These are phyloP conservation scores for Colletotrichum sp. DNA, from an alignment of 2,329 filamentous ascomycete genomes.

Conservation along the genomic window DNA sequence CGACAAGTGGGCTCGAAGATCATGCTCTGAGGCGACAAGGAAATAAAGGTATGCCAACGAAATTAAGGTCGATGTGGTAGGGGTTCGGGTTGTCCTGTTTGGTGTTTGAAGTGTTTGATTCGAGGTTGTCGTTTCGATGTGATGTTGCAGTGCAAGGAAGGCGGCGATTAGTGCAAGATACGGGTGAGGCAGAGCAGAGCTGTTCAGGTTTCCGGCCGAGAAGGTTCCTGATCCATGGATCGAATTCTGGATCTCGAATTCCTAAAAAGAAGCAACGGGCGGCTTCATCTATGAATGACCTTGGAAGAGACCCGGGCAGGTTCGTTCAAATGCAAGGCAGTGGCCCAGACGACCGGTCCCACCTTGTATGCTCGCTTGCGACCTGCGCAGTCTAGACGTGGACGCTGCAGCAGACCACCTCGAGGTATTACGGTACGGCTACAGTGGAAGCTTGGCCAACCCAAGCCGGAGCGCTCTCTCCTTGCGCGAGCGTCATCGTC, in stretches of 20 bases:
- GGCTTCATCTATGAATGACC: background rate
- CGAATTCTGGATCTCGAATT: background rate
- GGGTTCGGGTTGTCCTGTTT: background rate
- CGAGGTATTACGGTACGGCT: background rate
- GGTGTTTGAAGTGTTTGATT: background rate
- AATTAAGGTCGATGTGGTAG: constrained; percentile 10
- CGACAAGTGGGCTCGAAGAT: constrained; percentile 11
- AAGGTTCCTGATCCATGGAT: background rate
- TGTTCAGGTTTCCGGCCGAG: background rate
- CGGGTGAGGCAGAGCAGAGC: background rate
- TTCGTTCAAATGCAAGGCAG: background rate
- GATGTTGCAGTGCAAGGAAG: background rate
- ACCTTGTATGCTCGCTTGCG: background rate
- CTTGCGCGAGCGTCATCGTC: constrained; percentile 12
- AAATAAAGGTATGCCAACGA: background rate
- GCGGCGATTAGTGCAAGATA: background rate
- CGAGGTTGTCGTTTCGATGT: background rate
- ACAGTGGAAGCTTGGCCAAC: background rate
- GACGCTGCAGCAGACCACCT: background rate
- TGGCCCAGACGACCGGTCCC: background rate
- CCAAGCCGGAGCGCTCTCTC: background rate
- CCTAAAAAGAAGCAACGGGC: background rate
- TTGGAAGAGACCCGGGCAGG: background rate
- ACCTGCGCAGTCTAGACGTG: background rate
- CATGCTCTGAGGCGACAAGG: background rate